phyloP scores from a whole-genome alignment of 2,329 filamentous ascomycete species.

The Phyllosticta paracitricarpa region DNA sequence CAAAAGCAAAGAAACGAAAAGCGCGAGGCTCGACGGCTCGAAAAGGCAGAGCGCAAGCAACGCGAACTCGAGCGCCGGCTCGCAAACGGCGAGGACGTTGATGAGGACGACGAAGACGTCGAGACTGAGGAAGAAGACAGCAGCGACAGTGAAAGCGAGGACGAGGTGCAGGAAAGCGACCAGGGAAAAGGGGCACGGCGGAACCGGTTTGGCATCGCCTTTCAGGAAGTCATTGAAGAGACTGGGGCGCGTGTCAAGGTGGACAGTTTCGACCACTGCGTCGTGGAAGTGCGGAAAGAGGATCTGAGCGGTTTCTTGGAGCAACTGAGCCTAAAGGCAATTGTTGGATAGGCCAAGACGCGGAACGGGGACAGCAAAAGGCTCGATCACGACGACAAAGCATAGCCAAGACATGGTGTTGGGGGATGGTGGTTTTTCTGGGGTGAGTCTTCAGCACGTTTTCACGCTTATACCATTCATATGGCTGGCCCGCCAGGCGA shows the following conservation, averaged over 20 bases:
- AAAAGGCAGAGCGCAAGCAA: constrained; percentile 51
- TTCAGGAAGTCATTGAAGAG: constrained; percentile 88
- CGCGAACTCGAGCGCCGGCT: constrained; percentile 21
- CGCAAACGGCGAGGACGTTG: constrained; percentile 51
- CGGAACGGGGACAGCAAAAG: neutral
- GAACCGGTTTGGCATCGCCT: constrained; percentile 89
- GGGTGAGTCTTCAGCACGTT: neutral
- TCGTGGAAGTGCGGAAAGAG: constrained; percentile 96
- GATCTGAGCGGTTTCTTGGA: constrained; percentile 86
- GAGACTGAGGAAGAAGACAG: constrained; percentile 46
- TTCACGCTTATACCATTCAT: neutral
- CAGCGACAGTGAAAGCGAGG: constrained; percentile 54
- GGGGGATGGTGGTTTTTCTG: neutral
- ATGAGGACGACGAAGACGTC: constrained; percentile 43
- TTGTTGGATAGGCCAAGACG: constrained; percentile 43
- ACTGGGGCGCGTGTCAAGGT: constrained; percentile 83
- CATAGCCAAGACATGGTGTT: neutral
- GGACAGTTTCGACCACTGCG: constrained; percentile 94
- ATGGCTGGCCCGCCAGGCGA: neutral
- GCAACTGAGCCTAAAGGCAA: constrained; percentile 80
- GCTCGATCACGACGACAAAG: neutral
- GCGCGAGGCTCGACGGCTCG: constrained; percentile 46
- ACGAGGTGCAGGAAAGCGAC: constrained; percentile 47
- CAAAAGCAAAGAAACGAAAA: constrained; percentile 45
- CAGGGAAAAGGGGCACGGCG: constrained; percentile 59